Base-by-base conservation (phyloP, 2,329 filamentous ascomycete genomes). In the Stachybotrys chartarum region DNA sequence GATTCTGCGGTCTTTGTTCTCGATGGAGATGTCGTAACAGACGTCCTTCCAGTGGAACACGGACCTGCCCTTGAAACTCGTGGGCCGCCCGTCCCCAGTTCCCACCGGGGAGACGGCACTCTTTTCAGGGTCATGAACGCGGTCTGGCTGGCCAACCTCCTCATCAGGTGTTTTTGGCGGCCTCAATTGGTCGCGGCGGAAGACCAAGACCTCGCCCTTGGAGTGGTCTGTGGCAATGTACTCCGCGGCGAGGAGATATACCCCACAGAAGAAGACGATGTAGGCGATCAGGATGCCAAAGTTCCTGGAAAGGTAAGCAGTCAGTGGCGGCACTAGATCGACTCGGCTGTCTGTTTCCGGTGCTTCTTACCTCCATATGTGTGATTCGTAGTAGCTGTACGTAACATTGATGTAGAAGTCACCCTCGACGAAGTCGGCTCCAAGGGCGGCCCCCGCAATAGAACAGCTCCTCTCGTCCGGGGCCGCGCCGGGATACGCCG, bases 41-140 rank as follows among this genome's bases (percentile, higher is more conserved):
- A 90, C 80, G 59, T 87, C 77, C 55, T 83, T 76, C 87, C 86
- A 90, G 59, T 86, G 84, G 68, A 90, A 89, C 50, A 88, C 81
- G 0, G 62, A n/a, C 7, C n/a, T 50, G n/a, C 30, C n/a, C 6
- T 24, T 14, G 7, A 24, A 8, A 14, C 30, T 30, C 6, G 14
- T 7, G 12, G 7, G 6, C 14, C 30, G 8, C 39, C 16, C 39
- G 39, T 44, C 8, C 39, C 8, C 39, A 8, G 8, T 44, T 44
- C 8, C 16, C 39, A 44, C 39, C 8, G 8, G 8, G 39, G 39
- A 44, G 16, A 16, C 39, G 16, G 39, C 39, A 10, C 16, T 44
- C 39, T 44, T n/a, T n/a, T 46, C 6, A 7, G 44, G 11, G 5
- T 16, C 7, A 46, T 16, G 44, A 46, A 46, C 24, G 7, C 44